These are phyloP conservation scores for Hanseniaspora taiwanica DNA, from an alignment of 805 yeast species.

Conservation along the genomic window DNA sequence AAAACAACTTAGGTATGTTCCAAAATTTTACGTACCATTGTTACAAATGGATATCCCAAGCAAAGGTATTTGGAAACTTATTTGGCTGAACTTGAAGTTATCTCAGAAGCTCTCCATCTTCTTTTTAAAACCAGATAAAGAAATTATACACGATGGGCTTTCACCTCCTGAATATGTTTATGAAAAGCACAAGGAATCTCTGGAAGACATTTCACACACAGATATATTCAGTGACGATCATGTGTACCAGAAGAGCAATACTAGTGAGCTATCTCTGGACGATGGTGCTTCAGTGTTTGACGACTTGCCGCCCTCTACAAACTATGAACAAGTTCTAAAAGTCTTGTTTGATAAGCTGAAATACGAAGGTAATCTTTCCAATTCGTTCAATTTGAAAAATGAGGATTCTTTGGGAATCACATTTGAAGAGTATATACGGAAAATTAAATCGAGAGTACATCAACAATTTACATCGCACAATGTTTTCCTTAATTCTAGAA, in stretches of 20 bases:
- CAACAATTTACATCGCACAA: neutral
- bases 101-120: slow-evolving; percentile 28
- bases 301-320: slow-evolving; percentile 27
- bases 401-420: slow-evolving; percentile 12
- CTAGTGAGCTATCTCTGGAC: slow-evolving; percentile 9
- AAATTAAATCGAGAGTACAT: neutral
- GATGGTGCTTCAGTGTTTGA: slow-evolving; percentile 16
- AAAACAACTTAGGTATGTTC: slow-evolving; percentile 58
- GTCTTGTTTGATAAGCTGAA: slow-evolving; percentile 46
- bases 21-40: slow-evolving; percentile 61
- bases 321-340: slow-evolving; percentile 43
- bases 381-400: slow-evolving; percentile 20
- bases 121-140: slow-evolving; percentile 30
- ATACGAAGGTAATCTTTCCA: slow-evolving; percentile 31
- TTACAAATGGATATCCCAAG: slow-evolving; percentile 45
- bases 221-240: neutral
- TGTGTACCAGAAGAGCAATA: neutral
- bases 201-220: neutral
- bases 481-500: neutral
- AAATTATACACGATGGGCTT: slow-evolving; percentile 39
- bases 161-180: slow-evolving; percentile 25
- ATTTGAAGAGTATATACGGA: slow-evolving; percentile 10
- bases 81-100: slow-evolving; percentile 28
- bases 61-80: slow-evolving; percentile 26
- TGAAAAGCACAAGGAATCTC: neutral